Evolutionary conservation across 2,329 filamentous ascomycete species (phyloP), one percentile per base, ranked within the genome.

Genomic region (Aspergillus aculeatus): DNA sequence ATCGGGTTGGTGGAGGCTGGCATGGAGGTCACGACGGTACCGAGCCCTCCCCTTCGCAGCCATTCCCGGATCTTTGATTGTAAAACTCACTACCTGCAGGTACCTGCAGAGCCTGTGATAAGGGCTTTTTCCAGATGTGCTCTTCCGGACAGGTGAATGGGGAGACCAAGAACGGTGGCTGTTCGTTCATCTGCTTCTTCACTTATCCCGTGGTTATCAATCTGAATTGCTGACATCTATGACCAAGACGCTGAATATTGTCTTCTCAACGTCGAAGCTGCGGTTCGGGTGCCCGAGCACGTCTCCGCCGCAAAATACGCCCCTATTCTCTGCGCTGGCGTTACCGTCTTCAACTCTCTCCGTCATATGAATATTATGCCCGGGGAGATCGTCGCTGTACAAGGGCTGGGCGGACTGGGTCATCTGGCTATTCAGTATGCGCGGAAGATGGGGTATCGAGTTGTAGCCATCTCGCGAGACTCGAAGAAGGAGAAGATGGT

Each of bases 101-200:
- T 2, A 77, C 76, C 1, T 93, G 90, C 77, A 81, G 81, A 31
- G 70, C 82, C 12, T 93, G 90, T 75, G 82, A 83, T 57, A 81
- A 84, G 16, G 86, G 85, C 1, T 72, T 83, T 24, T 90, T 84
- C 77, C 88, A 92, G 72, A 87, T 88, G 75, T 93, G 90, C 74
- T 80, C 85, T 23, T 84, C 87, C 64, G 76, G 71, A 51, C 71
- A 74, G 0, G 71, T 91, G 69, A 92, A 91, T 71, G 90, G 90
- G 12, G 81, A 89, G 5, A 84, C 78, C 3, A 78, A 77, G 44
- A 81, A 89, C 63, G 90, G 90, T 54, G 90, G 90, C 38, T 92
- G 79, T 81, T 69, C 66, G 77, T 66, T 14, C 16, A n/a, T 7
- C 16, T 14, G 26, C 16, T 32, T 48, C 19, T 12, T n/a, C 19